Conservation (phyloP, 2,329 filamentous ascomycete genomes). For the Penicillium paneum region DNA sequence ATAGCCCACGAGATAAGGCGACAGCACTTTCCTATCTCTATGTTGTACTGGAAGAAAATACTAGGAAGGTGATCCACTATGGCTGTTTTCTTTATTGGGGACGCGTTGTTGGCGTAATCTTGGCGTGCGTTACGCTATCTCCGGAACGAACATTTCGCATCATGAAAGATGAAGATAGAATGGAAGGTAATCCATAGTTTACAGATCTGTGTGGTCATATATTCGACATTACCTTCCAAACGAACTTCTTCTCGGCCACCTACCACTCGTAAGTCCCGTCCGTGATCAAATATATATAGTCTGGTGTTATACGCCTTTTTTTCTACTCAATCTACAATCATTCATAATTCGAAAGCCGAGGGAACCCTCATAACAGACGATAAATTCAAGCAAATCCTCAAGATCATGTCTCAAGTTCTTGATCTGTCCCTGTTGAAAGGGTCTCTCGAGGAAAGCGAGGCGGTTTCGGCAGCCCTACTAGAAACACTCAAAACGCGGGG, state of each 20-base stretch:
- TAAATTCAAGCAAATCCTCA: too few relatives aligned
- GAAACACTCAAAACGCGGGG: conserved; percentile 15
- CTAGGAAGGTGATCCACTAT: conserved; percentile 1
- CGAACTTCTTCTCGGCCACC: background rate
- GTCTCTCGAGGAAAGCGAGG: conserved; percentile 11
- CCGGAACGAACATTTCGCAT: background rate
- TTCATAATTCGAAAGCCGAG: background rate
- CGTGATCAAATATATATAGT: background rate
- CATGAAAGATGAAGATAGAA: background rate
- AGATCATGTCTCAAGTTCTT: conserved; percentile 11
- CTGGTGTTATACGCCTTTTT: background rate
- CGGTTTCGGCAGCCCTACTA: conserved; percentile 9
- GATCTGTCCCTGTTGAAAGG: conserved; percentile 18
- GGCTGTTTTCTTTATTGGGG: background rate
- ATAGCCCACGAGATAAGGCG: background rate
- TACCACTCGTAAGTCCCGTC: background rate
- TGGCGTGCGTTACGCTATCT: background rate
- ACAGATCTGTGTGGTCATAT: too few relatives aligned
- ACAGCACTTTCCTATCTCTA: background rate
- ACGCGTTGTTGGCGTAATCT: background rate
- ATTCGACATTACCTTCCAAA: background rate
- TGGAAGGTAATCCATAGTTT: background rate
- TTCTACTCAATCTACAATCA: background rate
- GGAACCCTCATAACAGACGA: background rate
- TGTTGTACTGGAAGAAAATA: background rate